Evolutionary conservation across 768 basidiomycete genomes (phyloP), one percentile per base, ranked within the genome.

Genomic region (Naganishia onofrii): DNA sequence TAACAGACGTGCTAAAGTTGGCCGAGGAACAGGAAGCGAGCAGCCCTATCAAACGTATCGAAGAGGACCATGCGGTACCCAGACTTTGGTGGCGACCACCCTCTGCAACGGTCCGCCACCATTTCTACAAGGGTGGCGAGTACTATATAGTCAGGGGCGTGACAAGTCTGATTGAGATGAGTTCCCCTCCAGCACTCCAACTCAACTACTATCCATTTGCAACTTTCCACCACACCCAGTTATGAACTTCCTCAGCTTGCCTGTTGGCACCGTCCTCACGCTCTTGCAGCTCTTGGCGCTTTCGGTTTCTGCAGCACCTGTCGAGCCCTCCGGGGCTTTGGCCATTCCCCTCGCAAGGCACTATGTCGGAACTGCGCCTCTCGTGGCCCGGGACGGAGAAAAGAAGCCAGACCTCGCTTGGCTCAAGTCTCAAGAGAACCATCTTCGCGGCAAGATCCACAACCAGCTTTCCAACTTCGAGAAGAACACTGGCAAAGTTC

Each of bases 401-500:
- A n/a, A 28, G 34, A 63, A 65, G 60, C 42, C 60, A 0, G 69
- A 70, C 51, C 19, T 70, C n/a, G 52, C 8, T 15, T 70, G 58
- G 60, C 69, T 70, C 51, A 70, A 55, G 34, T 38, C 60, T 34
- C 69, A 70, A 36, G 63, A 70, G 38, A 48, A 44, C n/a, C 58
- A 65, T 17, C 29, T 70, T 12, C 46, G 31, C 23, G 42, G 42
- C 63, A 70, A 70, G 38, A 60, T 64, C n/a, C 46, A 51, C 48
- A 19, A 26, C 55, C 38, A 52, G 21, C 26, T 56, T 23, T 57
- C 64, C 32, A 52, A 58, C 36, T 71, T 56, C 26, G 64, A 71
- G 32, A 48, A 56, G 54, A 71, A 57, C 32, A 64, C 53, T 17
- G 70, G 65, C 3, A 66, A 71, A 17, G 26, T 13, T 8, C 29